These are phyloP conservation scores for Cyclotella distinguenda DNA, from an alignment of 108 stramenopile species.

Conservation along the genomic window DNA sequence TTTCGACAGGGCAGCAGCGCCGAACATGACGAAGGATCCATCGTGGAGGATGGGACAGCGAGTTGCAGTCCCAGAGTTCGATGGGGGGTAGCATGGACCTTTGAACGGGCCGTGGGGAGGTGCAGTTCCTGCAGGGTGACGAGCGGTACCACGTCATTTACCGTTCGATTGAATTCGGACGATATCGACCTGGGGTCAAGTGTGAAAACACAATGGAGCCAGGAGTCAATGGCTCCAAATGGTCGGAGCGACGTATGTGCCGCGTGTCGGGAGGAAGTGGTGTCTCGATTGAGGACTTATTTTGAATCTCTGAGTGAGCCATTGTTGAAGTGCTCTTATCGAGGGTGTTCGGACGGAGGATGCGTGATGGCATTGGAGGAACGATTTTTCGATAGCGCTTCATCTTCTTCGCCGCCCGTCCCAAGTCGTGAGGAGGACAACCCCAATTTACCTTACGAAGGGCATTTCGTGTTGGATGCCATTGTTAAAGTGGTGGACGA, in stretches of 20 bases:
- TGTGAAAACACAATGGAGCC: not conserved
- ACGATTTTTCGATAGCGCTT: constrained; percentile 22
- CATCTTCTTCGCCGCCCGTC: not conserved
- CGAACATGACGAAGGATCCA: not conserved
- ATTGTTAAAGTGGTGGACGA: constrained; percentile 11
- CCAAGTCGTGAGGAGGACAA: constrained; percentile 13
- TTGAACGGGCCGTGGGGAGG: constrained; percentile 42
- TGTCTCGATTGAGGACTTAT: constrained; percentile 19
- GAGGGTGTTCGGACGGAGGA: not conserved
- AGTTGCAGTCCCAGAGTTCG: constrained; percentile 50
- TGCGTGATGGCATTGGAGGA: constrained; percentile 29
- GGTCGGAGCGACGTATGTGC: not conserved
- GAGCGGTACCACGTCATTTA: constrained; percentile 27
- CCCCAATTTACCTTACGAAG: constrained; percentile 51
- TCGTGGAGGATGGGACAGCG: not conserved
- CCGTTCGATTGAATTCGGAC: constrained; percentile 4
- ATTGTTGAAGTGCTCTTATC: constrained; percentile 20
- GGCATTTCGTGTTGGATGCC: constrained; percentile 60
- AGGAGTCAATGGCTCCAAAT: not conserved
- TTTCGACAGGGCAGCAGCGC: constrained; percentile 81
- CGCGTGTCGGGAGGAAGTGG: constrained; percentile 17
- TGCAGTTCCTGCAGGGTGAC: constrained; percentile 22
- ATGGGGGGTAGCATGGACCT: constrained; percentile 94
- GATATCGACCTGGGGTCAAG: not conserved
- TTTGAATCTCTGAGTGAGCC: constrained; percentile 10